A percentile compares a stretch with the other conserved stretches of the same genome.
These are phyloP conservation scores for Psilocybe subaeruginosa DNA, from an alignment of 768 basidiomycete genomes.

Conservation along the genomic window DNA sequence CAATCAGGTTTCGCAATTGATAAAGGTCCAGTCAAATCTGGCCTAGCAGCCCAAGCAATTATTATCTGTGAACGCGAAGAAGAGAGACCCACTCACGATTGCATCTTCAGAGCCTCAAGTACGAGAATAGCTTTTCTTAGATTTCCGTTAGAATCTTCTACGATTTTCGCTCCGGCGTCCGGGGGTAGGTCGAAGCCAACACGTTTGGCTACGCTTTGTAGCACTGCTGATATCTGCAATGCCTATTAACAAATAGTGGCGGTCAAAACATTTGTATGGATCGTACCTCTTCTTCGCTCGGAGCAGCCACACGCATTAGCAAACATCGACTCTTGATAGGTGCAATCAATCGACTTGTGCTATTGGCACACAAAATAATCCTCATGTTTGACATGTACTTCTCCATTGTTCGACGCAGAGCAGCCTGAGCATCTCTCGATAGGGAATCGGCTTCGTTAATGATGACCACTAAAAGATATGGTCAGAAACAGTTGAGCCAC, in stretches of 20 bases:
- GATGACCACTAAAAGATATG: conserved; percentile 72
- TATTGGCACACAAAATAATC: conserved; percentile 95
- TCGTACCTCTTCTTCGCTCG: conserved; percentile 71
- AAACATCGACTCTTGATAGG: conserved; percentile 97
- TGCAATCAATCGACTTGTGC: conserved; percentile 92
- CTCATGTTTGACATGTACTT: conserved; percentile 99
- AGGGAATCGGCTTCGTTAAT: conserved; percentile 98
- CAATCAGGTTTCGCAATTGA: conserved; percentile 97
- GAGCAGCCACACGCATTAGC: conserved; percentile 91
- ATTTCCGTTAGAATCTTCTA: conserved; percentile 84
- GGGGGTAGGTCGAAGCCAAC: conserved; percentile 83
- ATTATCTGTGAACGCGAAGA: not conserved
- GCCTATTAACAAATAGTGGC: not conserved
- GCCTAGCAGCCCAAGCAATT: conserved; percentile 43
- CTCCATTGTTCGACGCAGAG: conserved; percentile 97
- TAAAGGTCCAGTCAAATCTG: conserved; percentile 79
- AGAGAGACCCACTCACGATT: conserved; percentile 65
- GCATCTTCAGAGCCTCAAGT: conserved; percentile 95
- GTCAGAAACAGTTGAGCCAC: not conserved
- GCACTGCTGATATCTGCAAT: conserved; percentile 76
- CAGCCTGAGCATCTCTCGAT: conserved; percentile 95
- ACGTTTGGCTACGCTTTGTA: conserved; percentile 77
- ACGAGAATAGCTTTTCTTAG: conserved; percentile 94
- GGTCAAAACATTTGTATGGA: conserved; percentile 2
- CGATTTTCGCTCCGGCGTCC: conserved; percentile 75